Base-by-base conservation (phyloP, 192 early-diverging fungal genomes). In the Coemansia sp. region DNA sequence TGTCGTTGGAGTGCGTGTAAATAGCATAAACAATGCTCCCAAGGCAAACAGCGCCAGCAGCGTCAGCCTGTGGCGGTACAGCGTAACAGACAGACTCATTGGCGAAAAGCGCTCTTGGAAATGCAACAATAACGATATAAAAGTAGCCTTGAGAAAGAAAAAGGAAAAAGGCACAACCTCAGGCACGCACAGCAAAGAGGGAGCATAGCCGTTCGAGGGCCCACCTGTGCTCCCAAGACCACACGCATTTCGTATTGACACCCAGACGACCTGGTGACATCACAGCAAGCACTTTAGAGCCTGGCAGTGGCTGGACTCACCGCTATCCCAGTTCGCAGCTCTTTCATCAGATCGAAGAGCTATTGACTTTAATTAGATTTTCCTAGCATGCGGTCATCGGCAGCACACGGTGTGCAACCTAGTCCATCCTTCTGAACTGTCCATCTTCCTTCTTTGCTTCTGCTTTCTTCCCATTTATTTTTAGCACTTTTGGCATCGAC, bases 41-140 rank as follows among this genome's bases (percentile, higher is more conserved):
- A 66, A 11, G 14, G 23, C 58, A 32, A 72, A 51, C 27, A 75
- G 67, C 59, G 49, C 58, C 41, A 75, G 48, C 59, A 70, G 52
- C 32, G 10, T 51, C 41, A 69, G 52, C 22, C 73, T 52, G 62
- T 70, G 35, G 55, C 73, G 73, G 32, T 75, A 75, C 22, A 75
- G 47, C 22, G 58, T 66, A 29, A 75, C 73, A 5, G 58, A 54
- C n/a, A 75, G 15, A 19, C 67, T 58, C 73, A 75, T 75, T 43
- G 38, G 14, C 9, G 6, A 29, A 25, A 17, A 17, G 39, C 17
- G 10, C 10, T 12, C 24, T 53, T 23, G 4, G 24, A 24, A 53
- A 53, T 23, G 24, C 21, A 12, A 52, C 15, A 52, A 24, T 35
- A 35, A 35, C 32, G 7, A 35, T 35, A 35, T 35, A 35, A 35